Percentiles rank a stretch among this genome's conserved stretches.
Conservation (phyloP, 176 grass and related monocot genomes). For the Phragmites australis region DNA sequence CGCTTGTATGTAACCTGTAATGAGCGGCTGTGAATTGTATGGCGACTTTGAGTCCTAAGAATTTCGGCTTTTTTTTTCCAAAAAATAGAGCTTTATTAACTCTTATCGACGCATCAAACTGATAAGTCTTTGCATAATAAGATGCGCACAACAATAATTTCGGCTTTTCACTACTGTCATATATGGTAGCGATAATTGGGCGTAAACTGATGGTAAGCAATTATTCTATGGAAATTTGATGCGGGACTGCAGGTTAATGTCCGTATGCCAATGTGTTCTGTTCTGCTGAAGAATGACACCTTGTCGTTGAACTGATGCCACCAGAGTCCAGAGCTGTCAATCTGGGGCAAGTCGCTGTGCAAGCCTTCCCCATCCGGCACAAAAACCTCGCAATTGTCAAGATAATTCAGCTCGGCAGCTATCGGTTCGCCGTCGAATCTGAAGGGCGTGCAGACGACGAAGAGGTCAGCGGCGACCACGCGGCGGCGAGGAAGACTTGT, state of each 20-base stretch:
- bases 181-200: not conserved
- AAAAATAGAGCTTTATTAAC: no score
- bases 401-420: not conserved
- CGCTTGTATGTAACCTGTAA: conserved; percentile 26
- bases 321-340: conserved; percentile 16
- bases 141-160: no score
- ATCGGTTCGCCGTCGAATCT: not conserved
- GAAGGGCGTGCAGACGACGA: conserved; percentile 9
- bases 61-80: no score
- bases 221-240: not conserved
- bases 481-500: not conserved
- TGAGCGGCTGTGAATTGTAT: not conserved
- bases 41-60: no score
- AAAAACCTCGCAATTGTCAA: not conserved
- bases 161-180: not conserved
- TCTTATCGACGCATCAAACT: no score
- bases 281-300: not conserved
- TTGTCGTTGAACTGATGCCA: not conserved
- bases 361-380: not conserved
- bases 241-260: not conserved
- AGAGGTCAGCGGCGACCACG: conserved; percentile 18
- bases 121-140: no score
- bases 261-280: not conserved
- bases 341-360: not conserved
- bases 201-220: not conserved